Evolutionary conservation across 495 filamentous ascomycete genomes (phyloP).

Genomic region (Xylaria cubensis): DNA sequence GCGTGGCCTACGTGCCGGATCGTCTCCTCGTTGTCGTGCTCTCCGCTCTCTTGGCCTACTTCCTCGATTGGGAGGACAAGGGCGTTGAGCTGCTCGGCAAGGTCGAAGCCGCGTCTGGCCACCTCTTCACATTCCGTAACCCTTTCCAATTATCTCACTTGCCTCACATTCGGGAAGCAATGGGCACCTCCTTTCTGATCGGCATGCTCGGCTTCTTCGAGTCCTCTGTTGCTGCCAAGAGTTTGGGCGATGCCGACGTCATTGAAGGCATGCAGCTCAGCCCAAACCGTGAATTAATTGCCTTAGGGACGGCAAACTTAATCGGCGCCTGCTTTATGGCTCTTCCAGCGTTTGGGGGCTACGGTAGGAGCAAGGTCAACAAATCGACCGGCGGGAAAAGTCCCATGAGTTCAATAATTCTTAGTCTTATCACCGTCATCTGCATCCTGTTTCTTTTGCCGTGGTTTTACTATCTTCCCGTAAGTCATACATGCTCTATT

Average conservation of each 20-base stretch:
- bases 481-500: slow-evolving; percentile 51
- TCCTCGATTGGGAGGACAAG: slow-evolving; percentile 77
- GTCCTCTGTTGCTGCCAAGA: slow-evolving; percentile 96
- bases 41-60: slow-evolving; percentile 79
- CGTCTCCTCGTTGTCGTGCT: slow-evolving; percentile 89
- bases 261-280: slow-evolving; percentile 80
- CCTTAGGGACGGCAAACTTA: slow-evolving; percentile 88
- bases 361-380: slow-evolving; percentile 96
- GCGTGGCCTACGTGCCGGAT: slow-evolving; percentile 89
- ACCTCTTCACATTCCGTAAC: slow-evolving; percentile 80
- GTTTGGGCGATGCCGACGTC: slow-evolving; percentile 70
- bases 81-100: slow-evolving; percentile 86
- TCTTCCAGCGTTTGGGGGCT: slow-evolving; percentile 93
- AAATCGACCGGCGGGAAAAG: slow-evolving; percentile 88
- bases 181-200: slow-evolving; percentile 93
- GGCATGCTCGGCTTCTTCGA: slow-evolving; percentile 97
- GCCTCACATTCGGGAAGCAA: slow-evolving; percentile 81
- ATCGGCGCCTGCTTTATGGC: slow-evolving; percentile 90
- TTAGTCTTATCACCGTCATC: slow-evolving; percentile 81
- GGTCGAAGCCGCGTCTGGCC: slow-evolving; percentile 70
- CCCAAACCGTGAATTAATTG: slow-evolving; percentile 92
- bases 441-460: slow-evolving; percentile 83
- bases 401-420: slow-evolving; percentile 86
- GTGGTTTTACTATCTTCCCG: slow-evolving; percentile 93
- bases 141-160: slow-evolving; percentile 79